Conservation (phyloP, 139 green algal species). For the Chlamydomonas urium region DNA sequence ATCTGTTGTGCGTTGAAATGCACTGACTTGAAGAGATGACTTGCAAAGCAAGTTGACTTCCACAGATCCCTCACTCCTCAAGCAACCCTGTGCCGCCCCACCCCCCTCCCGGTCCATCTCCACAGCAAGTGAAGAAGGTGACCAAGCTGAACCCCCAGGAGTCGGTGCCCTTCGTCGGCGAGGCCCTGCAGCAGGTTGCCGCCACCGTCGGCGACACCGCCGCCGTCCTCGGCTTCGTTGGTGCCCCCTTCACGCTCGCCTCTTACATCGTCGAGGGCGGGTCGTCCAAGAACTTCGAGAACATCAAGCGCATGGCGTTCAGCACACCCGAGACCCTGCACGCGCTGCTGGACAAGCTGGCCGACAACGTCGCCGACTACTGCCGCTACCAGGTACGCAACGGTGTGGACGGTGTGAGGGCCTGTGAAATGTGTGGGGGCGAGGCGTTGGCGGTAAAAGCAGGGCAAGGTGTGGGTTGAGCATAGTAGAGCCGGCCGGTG, state of each 20-base stretch:
- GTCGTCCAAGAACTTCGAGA: constrained; percentile 75
- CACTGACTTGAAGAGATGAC: too few species aligned
- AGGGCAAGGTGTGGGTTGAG: too few species aligned
- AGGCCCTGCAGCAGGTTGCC: constrained; percentile 69
- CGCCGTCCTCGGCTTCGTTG: constrained; percentile 88
- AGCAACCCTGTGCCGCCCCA: too few species aligned
- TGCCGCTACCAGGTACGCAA: constrained; percentile 78
- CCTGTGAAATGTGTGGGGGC: too few species aligned
- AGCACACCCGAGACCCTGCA: constrained; percentile 62
- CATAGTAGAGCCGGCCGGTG: too few species aligned
- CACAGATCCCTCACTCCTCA: too few species aligned
- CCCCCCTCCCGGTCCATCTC: too few species aligned
- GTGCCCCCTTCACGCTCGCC: constrained; percentile 89
- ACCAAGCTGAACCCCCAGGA: constrained; percentile 67
- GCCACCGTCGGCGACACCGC: constrained; percentile 47
- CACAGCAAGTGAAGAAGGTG: constrained; percentile 72
- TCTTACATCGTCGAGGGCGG: constrained; percentile 87
- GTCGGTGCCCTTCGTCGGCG: constrained; percentile 74
- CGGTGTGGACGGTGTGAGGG: too few species aligned
- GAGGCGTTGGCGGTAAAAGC: too few species aligned
- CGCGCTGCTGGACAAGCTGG: constrained; percentile 75
- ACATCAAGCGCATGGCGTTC: constrained; percentile 88
- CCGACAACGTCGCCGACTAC: constrained; percentile 86
- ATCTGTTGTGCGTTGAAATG: too few species aligned
- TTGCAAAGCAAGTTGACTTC: too few species aligned